Evolutionary conservation across 768 basidiomycete species (phyloP).

Genomic region (Clathrus columnatus): DNA sequence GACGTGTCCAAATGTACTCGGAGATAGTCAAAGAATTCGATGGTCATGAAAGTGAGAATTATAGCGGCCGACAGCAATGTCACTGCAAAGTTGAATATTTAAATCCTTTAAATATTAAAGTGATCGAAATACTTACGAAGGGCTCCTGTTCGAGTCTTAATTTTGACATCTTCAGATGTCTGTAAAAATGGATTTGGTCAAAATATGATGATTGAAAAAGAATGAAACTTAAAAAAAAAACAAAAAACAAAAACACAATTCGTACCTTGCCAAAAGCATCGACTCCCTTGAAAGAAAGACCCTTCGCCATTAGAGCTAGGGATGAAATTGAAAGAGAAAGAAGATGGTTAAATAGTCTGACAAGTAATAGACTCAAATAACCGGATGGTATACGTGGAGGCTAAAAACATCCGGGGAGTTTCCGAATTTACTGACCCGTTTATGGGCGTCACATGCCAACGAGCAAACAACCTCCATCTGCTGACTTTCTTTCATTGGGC

Average conservation of each 20-base stretch:
- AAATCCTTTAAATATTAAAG: background rate
- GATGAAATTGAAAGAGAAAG: background rate
- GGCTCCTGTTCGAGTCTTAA: slow-evolving; percentile 93
- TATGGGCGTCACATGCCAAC: background rate
- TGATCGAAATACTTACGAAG: slow-evolving; percentile 47
- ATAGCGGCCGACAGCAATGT: slow-evolving; percentile 87
- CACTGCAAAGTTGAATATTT: slow-evolving; percentile 43
- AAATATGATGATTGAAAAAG: background rate
- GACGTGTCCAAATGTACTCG: slow-evolving; percentile 81
- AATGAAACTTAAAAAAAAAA: background rate
- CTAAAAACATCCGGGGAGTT: slow-evolving; percentile 6
- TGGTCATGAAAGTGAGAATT: slow-evolving; percentile 81
- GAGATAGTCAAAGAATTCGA: slow-evolving; percentile 96
- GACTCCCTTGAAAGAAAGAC: slow-evolving; percentile 72
- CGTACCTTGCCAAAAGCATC: slow-evolving; percentile 99
- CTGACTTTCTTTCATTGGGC: background rate
- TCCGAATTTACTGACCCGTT: background rate
- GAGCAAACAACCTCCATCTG: background rate
- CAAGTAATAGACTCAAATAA: slow-evolving; percentile 1
- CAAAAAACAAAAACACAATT: background rate
- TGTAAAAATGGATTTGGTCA: slow-evolving; percentile 25
- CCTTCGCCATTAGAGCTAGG: slow-evolving; percentile 55
- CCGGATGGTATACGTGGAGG: slow-evolving; percentile 10
- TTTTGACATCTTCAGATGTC: slow-evolving; percentile 99
- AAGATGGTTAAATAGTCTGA: background rate